Evolutionary conservation across 2,329 filamentous ascomycete genomes (phyloP), one percentile per base, ranked within the genome.

Genomic region (Emergomyces orientalis): DNA sequence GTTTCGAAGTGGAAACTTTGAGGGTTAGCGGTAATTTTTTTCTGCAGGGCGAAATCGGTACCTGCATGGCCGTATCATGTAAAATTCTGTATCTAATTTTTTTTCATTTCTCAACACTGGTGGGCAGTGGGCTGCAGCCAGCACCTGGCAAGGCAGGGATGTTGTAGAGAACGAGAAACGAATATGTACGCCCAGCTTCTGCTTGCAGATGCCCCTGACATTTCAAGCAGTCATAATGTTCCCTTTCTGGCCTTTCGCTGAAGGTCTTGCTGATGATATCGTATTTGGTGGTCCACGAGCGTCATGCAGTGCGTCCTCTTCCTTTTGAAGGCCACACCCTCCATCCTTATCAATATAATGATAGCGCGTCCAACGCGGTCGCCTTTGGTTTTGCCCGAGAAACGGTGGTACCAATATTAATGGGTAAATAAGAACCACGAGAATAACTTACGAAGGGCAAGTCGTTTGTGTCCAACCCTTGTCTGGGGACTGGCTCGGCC

Each of bases 141-240:
- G 54, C 34, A 27, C 17, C 32, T 57, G n/a, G 25, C 27, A 25
- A 3, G 13, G 30, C 32, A 32, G 13, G 32, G 27, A 56, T 30
- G 9, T 9, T n/a, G 17, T n/a, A 13, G 9, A 56, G 7, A 56
- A 56, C 39, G 52, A 37, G 34, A 41, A 30, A 34, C 49, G 25
- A 32, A 6, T 22, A 57, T 57, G 54, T 2, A 37, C n/a, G 32
- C 32, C 54, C 54, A 25, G 54, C 9, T 22, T 3, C 34, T n/a
- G 54, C 54, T 13, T 57, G 54, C 54, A 57, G 54, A 39, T 57
- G n/a, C 45, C 45, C 45, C 45, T 47, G 45, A 25, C 45, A 25
- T n/a, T 25, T 25, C n/a, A 22, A 22, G n/a, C 3, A 1, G 9
- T 22, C n/a, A 47, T 25, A 22, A 9, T 47, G 45, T 25, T 47